Conservation (phyloP, 306 rosid species). For the Luffa acutangula region DNA sequence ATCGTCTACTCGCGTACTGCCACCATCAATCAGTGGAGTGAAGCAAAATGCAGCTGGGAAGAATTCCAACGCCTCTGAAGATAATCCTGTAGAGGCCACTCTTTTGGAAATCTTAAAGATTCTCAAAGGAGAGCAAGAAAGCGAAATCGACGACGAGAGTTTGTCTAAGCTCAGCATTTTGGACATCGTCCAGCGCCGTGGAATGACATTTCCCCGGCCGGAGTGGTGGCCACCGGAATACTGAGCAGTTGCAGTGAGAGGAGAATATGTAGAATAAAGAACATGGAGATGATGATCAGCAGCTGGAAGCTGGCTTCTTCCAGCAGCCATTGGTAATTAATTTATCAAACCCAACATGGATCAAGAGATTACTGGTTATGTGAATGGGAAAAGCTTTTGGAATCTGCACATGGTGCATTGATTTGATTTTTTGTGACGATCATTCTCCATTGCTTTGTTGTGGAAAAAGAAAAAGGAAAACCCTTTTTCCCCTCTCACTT, state of each 20-base stretch:
- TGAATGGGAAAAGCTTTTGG: background rate
- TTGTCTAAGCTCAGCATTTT: background rate
- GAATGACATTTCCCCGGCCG: constrained; percentile 9
- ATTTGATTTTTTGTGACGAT: background rate
- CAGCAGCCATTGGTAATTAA: background rate
- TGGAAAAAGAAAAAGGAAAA: background rate
- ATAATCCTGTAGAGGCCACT: background rate
- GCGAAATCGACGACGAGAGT: background rate
- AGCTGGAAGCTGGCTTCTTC: background rate
- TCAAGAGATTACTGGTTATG: background rate
- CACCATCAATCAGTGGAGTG: background rate
- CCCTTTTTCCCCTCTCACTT: background rate
- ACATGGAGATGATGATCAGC: background rate
- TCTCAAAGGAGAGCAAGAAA: background rate
- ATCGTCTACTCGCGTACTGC: background rate
- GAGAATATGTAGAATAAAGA: background rate
- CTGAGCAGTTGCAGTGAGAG: background rate
- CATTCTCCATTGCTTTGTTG: background rate
- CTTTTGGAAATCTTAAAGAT: background rate
- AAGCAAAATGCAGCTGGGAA: background rate
- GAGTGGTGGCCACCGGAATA: constrained; percentile 3
- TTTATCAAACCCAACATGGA: background rate
- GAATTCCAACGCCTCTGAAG: background rate
- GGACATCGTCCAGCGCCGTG: background rate
- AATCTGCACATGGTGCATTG: background rate